Conservation (phyloP, 179 eudicot species). For the Gypsophila paniculata region DNA sequence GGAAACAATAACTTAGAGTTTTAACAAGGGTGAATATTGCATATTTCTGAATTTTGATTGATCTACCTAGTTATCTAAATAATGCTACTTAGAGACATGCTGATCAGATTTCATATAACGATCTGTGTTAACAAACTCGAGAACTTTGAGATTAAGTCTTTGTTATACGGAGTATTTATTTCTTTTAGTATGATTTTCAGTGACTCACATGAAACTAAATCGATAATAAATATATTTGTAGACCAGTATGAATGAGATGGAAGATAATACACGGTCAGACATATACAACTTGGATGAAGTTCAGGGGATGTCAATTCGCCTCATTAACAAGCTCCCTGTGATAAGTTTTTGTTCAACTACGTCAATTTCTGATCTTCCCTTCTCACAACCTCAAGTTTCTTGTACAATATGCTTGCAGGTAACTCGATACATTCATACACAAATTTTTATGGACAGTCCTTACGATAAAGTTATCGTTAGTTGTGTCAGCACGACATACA, state of each 20-base stretch:
- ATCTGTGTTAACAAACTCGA: too few species aligned
- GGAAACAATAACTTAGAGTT: too few species aligned
- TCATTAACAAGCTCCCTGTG: conserved; percentile 44
- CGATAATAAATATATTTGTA: conserved; percentile 18
- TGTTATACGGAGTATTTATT: too few species aligned
- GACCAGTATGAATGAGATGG: conserved; percentile 47
- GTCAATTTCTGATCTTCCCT: not conserved
- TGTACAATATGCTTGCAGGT: conserved; percentile 86
- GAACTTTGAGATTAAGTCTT: too few species aligned
- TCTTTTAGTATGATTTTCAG: too few species aligned
- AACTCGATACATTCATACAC: not conserved
- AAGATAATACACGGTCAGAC: conserved; percentile 35
- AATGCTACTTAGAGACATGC: too few species aligned
- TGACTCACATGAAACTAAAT: not conserved
- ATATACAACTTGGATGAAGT: conserved; percentile 40
- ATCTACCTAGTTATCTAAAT: too few species aligned
- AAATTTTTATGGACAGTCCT: not conserved
- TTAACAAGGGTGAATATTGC: too few species aligned
- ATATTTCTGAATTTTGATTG: too few species aligned
- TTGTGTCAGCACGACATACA: too few species aligned
- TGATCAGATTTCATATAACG: too few species aligned
- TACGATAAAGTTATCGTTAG: not conserved
- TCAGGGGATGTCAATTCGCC: conserved; percentile 46
- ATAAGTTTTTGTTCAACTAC: conserved; percentile 17
- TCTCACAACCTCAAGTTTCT: conserved; percentile 9